Percentiles rank a stretch among this genome's conserved stretches.
phyloP scores from a whole-genome alignment of 768 basidiomycete species.

The Tricholoma terreum region DNA sequence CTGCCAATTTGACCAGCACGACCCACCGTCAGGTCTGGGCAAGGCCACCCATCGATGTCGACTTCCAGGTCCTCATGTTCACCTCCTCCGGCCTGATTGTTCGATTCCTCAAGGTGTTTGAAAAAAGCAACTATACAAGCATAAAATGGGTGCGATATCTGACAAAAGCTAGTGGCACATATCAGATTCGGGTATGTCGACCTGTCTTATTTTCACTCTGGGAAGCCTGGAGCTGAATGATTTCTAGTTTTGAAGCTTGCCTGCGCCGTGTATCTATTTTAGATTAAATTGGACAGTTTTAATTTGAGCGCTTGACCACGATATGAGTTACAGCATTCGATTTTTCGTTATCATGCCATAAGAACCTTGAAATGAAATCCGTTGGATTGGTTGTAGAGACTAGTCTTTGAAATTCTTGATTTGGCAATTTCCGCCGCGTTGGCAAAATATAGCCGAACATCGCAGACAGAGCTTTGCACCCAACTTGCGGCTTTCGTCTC shows the following conservation, averaged over 20 bases:
- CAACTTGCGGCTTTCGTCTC: slow-evolving; percentile 7
- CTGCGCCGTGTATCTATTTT: slow-evolving; percentile 2
- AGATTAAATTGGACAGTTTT: background rate
- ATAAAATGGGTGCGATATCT: slow-evolving; percentile 96
- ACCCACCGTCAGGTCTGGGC: slow-evolving; percentile 97
- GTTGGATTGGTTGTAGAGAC: too few species aligned
- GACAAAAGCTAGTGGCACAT: slow-evolving; percentile 89
- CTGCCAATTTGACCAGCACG: slow-evolving; percentile 81
- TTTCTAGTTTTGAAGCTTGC: background rate
- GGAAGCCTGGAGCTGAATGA: background rate
- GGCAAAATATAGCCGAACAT: slow-evolving; percentile 7
- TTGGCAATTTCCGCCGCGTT: slow-evolving; percentile 12
- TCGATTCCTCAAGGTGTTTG: slow-evolving; percentile 96
- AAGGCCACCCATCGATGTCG: slow-evolving; percentile 94
- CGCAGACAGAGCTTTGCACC: slow-evolving; percentile 1
- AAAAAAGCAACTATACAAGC: slow-evolving; percentile 91
- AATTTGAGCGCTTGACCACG: background rate
- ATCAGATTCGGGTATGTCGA: slow-evolving; percentile 85
- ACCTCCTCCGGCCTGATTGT: slow-evolving; percentile 95
- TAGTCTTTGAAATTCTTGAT: background rate
- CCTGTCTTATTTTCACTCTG: background rate
- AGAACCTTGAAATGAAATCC: too few species aligned
- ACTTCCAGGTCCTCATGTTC: slow-evolving; percentile 99
- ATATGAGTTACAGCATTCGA: too few species aligned
- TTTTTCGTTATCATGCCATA: background rate